Evolutionary conservation across 768 basidiomycete species (phyloP).

Genomic region (Clitopilus passeckerianus): DNA sequence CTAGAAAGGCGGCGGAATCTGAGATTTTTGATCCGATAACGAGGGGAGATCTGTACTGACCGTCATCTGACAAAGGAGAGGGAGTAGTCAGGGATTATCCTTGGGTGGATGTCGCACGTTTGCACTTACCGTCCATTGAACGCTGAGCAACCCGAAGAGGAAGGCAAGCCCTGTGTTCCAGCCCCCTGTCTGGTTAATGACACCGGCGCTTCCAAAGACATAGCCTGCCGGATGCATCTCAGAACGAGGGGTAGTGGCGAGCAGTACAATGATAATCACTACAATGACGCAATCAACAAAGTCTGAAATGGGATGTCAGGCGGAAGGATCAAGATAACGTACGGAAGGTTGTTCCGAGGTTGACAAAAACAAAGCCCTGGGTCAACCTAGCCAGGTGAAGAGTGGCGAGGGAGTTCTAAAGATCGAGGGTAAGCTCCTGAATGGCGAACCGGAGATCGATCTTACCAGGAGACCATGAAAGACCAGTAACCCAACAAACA

Average conservation of each 20-base stretch:
- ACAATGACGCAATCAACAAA: constrained; percentile 3
- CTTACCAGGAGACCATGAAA: constrained; percentile 69
- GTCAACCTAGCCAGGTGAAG: constrained; percentile 72
- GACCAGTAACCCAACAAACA: constrained; percentile 72
- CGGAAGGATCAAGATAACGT: constrained; percentile 14
- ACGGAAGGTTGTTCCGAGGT: constrained; percentile 75
- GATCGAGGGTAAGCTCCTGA: not conserved
- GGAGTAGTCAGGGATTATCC: not conserved
- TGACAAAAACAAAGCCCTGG: constrained; percentile 78
- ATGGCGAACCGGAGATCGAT: not conserved
- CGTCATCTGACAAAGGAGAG: constrained; percentile 42
- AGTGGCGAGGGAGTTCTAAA: constrained; percentile 68
- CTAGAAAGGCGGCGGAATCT: constrained; percentile 21
- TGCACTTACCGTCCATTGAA: constrained; percentile 76
- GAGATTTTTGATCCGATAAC: not conserved
- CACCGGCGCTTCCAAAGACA: constrained; percentile 72
- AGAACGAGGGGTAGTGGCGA: constrained; percentile 64
- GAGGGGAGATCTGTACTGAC: constrained; percentile 24
- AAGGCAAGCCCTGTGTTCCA: constrained; percentile 79
- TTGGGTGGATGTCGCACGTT: not conserved
- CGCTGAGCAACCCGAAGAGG: constrained; percentile 78
- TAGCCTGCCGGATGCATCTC: constrained; percentile 81
- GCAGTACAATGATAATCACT: constrained; percentile 84
- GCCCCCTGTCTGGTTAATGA: constrained; percentile 77
- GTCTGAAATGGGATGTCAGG: constrained; percentile 2